phyloP scores from a whole-genome alignment of 2,329 filamentous ascomycete species.

The Verticillium albo-atrum region DNA sequence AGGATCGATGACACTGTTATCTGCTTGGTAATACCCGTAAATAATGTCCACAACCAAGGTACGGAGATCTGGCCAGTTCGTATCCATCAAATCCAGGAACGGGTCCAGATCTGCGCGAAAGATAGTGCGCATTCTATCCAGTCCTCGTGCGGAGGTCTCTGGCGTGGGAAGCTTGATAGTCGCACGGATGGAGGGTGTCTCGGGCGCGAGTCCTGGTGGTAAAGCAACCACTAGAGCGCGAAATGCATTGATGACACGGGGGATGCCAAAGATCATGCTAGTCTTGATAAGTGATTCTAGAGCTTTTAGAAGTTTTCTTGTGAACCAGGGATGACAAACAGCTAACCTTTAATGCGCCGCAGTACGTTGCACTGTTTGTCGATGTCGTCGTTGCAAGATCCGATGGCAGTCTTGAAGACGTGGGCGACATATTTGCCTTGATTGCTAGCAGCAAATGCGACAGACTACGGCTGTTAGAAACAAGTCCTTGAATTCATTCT shows the following conservation, averaged over 20 bases:
- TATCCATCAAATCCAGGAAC: constrained; percentile 17
- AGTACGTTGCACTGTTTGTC: neutral
- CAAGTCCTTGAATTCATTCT: neutral
- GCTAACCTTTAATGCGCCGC: neutral
- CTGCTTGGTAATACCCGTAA: constrained; percentile 20
- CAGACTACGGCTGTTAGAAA: constrained; percentile 35
- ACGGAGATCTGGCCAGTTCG: constrained; percentile 19
- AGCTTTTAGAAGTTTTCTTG: no score
- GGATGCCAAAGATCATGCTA: constrained; percentile 20
- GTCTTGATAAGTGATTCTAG: constrained; percentile 17
- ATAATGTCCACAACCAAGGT: constrained; percentile 18
- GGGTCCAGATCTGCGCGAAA: constrained; percentile 19
- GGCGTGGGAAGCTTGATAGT: constrained; percentile 10
- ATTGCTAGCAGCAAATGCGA: constrained; percentile 7
- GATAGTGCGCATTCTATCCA: constrained; percentile 20
- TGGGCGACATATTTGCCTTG: constrained; percentile 1
- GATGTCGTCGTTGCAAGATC: constrained; percentile 1
- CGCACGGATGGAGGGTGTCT: constrained; percentile 13
- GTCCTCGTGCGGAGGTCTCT: constrained; percentile 12
- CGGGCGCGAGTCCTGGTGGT: constrained; percentile 14
- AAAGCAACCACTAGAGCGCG: constrained; percentile 14
- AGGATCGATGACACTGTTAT: constrained; percentile 15
- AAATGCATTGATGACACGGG: constrained; percentile 20
- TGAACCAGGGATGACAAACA: constrained; percentile 7
- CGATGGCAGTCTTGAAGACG: constrained; percentile 6